Evolutionary conservation across 2,329 filamentous ascomycete species (phyloP).

Genomic region (Colletotrichum higginsianum): DNA sequence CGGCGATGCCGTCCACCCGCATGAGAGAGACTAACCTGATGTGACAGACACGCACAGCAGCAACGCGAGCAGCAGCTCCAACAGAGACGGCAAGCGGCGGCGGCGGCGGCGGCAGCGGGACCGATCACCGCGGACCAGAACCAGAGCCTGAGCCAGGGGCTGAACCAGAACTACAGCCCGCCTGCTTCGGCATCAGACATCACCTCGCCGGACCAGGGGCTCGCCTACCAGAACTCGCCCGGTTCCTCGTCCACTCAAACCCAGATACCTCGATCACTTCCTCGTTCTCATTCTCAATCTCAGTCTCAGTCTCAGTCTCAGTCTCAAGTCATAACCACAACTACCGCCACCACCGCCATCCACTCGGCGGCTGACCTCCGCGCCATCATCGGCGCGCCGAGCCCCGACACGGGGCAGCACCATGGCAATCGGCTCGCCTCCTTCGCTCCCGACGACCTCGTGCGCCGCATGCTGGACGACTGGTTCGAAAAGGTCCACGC

Average conservation of each 20-base stretch:
- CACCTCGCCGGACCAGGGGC: constrained; percentile 25
- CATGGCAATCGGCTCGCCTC: constrained; percentile 23
- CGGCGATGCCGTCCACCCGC: background rate
- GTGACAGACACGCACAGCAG: constrained; percentile 24
- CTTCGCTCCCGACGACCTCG: constrained; percentile 34
- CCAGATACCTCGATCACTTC: constrained; percentile 3
- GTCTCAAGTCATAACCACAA: background rate
- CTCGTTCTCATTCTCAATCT: background rate
- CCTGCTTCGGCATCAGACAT: constrained; percentile 24
- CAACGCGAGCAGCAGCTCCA: background rate
- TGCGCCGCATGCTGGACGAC: constrained; percentile 48
- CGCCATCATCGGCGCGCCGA: constrained; percentile 35
- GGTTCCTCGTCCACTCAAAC: constrained; percentile 11
- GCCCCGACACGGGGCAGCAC: constrained; percentile 14
- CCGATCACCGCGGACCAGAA: background rate
- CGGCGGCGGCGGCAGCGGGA: background rate
- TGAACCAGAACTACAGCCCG: background rate
- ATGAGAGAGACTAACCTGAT: constrained; percentile 14
- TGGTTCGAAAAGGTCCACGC: constrained; percentile 56
- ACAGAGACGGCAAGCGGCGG: background rate
- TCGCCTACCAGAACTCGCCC: constrained; percentile 29
- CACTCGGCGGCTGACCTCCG: constrained; percentile 28
- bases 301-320: background rate
- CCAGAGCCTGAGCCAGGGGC: too few relatives aligned
- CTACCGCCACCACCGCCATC: background rate